Conservation (phyloP, 495 filamentous ascomycete genomes). For the Aspergillus nanangensis region DNA sequence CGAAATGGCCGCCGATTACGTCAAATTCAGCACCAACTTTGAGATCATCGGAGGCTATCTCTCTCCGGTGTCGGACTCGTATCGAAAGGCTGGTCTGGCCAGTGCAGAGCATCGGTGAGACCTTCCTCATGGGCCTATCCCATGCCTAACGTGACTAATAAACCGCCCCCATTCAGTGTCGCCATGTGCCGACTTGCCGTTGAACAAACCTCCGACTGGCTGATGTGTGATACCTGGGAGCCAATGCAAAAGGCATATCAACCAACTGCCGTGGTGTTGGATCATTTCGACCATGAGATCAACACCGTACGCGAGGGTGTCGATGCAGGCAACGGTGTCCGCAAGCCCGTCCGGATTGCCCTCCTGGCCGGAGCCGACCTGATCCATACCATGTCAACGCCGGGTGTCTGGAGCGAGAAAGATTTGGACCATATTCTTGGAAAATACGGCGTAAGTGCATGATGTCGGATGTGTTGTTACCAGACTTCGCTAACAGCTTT, state of each 20-base stretch:
- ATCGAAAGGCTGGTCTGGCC: conserved; percentile 86
- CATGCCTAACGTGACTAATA: no score
- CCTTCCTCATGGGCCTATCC: no score
- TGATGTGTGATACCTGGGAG: conserved; percentile 86
- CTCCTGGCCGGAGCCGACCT: conserved; percentile 80
- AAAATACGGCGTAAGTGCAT: conserved; percentile 57
- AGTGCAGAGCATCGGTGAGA: conserved; percentile 65
- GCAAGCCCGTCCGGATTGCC: conserved; percentile 60
- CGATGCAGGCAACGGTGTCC: conserved; percentile 56
- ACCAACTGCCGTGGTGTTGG: conserved; percentile 81
- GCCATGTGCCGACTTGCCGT: conserved; percentile 77
- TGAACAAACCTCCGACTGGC: conserved; percentile 67
- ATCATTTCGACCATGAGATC: conserved; percentile 86
- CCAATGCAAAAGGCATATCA: conserved; percentile 73
- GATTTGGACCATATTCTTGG: conserved; percentile 88
- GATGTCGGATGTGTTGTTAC: neutral
- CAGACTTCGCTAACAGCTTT: neutral
- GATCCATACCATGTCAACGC: conserved; percentile 79
- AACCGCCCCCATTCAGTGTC: conserved; percentile 22
- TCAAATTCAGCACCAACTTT: conserved; percentile 74
- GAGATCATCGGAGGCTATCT: conserved; percentile 85
- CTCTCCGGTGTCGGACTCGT: conserved; percentile 76
- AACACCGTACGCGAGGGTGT: conserved; percentile 74
- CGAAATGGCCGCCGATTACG: conserved; percentile 82
- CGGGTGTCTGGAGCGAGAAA: conserved; percentile 71